Evolutionary conservation across 2,329 filamentous ascomycete species (phyloP), one percentile per base, ranked within the genome.

Genomic region (Cylindrodendrum hubeiense): DNA sequence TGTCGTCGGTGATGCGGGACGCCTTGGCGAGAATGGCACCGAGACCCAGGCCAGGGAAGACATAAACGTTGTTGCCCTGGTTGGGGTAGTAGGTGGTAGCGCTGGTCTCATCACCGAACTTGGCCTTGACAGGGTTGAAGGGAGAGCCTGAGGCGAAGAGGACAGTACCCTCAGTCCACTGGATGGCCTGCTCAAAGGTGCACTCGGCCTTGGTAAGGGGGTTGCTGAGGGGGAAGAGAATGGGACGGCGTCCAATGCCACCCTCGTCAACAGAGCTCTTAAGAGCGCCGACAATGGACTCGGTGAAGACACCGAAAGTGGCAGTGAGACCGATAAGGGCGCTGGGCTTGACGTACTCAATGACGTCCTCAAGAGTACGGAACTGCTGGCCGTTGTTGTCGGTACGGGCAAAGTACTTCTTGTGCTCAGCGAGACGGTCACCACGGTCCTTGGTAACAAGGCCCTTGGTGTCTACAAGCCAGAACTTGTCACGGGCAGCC

Each of bases 141-240:
- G 96, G 96, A 52, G 94, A 97, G 68, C 96, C 96, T 6, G 94
- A 98, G 54, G 96, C 96, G 77, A 99, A 99, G 78, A 99, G 90
- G 74, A 90, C 94, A 60, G 90, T 93, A 67, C 95, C 95, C 64
- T 98, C 92, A 12, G 95, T 98, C 90, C 95, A 90, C 75, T 90
- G 88, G 76, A 98, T 88, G 17, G 96, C 96, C 77, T 96, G 93
- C 85, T 98, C 95, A 76, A 97, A 98, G 17, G 94, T 97, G 84
- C 96, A 98, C 84, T 99, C 96, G 9, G 95, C 97, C 86, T 98
- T 98, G 82, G 92, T 95, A 55, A 95, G 90, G 53, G 96, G 96
- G 84, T 99, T 98, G 81, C 93, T 97, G 46, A 99, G 90, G 59
- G 95, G 95, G 89, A 99, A 98, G 75, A 98, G 91, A 77, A 97